A percentile compares a stretch with the other conserved stretches of the same genome.
phyloP scores from a whole-genome alignment of 73 alveolate genomes.

The Paramecium tetraurelia region DNA sequence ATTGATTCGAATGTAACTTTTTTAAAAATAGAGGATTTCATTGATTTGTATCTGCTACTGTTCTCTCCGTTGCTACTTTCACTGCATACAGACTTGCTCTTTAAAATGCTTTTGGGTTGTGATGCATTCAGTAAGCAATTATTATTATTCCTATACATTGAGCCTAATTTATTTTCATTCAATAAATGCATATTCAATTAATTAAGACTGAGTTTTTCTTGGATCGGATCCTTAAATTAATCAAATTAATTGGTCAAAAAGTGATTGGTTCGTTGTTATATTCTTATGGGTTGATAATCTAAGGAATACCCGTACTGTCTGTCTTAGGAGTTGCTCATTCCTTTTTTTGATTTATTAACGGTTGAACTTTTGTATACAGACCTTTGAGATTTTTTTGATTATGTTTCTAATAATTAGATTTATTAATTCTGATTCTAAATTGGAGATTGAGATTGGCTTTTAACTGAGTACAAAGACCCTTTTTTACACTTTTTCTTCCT shows the following conservation, averaged over 20 bases:
- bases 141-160: background rate
- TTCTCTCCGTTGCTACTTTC: background rate
- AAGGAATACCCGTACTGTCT: background rate
- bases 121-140: background rate
- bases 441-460: background rate
- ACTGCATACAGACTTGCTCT: background rate
- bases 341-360: background rate
- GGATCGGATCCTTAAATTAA: background rate
- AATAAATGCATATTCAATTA: background rate
- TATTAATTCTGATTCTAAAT: background rate
- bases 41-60: background rate
- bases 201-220: background rate
- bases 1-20: slow-evolving; percentile 7
- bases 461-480: background rate
- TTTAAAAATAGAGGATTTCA: background rate
- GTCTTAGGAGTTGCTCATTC: background rate
- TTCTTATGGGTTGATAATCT: background rate
- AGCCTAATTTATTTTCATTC: background rate
- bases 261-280: background rate
- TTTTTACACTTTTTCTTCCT: background rate
- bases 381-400: background rate
- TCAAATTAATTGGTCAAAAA: background rate
- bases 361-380: background rate
- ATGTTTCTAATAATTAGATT: background rate
- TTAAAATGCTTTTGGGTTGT: background rate